Conservation (phyloP, 139 green algal species). For the Chlorella sorokiniana region DNA sequence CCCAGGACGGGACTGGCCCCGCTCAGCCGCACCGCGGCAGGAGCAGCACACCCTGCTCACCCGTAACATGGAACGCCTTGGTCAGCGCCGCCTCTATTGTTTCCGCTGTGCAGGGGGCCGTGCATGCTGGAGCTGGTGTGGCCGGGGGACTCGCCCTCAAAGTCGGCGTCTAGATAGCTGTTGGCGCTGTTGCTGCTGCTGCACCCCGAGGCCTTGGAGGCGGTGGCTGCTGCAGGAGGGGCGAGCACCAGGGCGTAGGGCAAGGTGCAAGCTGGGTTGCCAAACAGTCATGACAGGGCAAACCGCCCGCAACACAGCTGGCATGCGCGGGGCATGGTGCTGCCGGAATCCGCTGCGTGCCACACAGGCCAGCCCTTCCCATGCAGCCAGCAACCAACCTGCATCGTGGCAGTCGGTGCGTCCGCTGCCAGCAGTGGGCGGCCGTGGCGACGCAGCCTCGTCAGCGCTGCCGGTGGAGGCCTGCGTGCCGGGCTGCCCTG, state of each 20-base stretch:
- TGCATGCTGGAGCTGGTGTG: background rate
- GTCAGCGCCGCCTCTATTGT: constrained; percentile 55
- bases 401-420: background rate
- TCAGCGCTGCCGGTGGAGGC: constrained; percentile 10
- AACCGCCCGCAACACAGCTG: too few species aligned
- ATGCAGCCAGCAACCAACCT: background rate
- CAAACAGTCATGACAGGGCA: too few species aligned
- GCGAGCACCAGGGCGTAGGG: background rate
- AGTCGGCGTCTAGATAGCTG: constrained; percentile 12
- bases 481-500: background rate
- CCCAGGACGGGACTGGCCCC: too few species aligned
- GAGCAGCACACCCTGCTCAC: too few species aligned
- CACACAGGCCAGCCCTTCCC: background rate
- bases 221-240: background rate
- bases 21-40: too few species aligned
- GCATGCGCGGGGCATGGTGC: too few species aligned
- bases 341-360: too few species aligned
- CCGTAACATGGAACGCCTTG: constrained; percentile 58
- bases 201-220: background rate
- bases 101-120: constrained; percentile 27
- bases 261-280: background rate
- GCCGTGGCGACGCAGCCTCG: background rate
- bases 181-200: constrained; percentile 3
- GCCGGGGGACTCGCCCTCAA: constrained; percentile 1
- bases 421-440: background rate